phyloP scores from a whole-genome alignment of 2,329 filamentous ascomycete genomes.

The Graphium sp. region DNA sequence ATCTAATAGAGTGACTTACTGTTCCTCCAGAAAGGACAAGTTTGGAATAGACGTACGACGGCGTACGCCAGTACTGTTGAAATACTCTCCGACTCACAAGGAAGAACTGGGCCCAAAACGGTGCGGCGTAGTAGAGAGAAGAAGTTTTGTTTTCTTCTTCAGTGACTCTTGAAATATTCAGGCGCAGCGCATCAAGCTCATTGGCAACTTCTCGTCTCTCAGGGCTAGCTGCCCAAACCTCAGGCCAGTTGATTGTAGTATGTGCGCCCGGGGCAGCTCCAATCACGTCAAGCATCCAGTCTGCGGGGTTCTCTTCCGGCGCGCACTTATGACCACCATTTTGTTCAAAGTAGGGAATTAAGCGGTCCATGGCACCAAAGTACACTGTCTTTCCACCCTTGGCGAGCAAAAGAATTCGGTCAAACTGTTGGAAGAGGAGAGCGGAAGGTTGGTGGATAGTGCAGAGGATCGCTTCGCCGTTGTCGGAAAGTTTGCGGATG shows the following conservation, averaged over 20 bases:
- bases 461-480: slow-evolving; percentile 24
- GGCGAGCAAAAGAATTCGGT: slow-evolving; percentile 36
- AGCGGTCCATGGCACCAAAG: slow-evolving; percentile 26
- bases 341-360: slow-evolving; percentile 40
- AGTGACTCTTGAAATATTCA: background rate
- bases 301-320: slow-evolving; percentile 42
- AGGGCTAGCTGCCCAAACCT: slow-evolving; percentile 16
- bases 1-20: too few species aligned
- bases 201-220: slow-evolving; percentile 14
- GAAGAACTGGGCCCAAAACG: slow-evolving; percentile 41
- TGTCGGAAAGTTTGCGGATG: slow-evolving; percentile 43
- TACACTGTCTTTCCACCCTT: slow-evolving; percentile 41
- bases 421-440: slow-evolving; percentile 28
- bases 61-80: slow-evolving; percentile 64
- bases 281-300: slow-evolving; percentile 42
- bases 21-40: slow-evolving; percentile 32
- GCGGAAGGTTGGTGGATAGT: slow-evolving; percentile 30
- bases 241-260: slow-evolving; percentile 18
- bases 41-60: slow-evolving; percentile 61
- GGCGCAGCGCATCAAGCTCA: slow-evolving; percentile 13
- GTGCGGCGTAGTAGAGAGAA: slow-evolving; percentile 50
- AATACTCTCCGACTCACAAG: slow-evolving; percentile 50
- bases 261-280: slow-evolving; percentile 29
- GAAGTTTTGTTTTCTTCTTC: slow-evolving; percentile 9
- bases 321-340: slow-evolving; percentile 40